Evolutionary conservation across 2,329 filamentous ascomycete genomes (phyloP), one percentile per base, ranked within the genome.

Genomic region (Apiospora sp.): DNA sequence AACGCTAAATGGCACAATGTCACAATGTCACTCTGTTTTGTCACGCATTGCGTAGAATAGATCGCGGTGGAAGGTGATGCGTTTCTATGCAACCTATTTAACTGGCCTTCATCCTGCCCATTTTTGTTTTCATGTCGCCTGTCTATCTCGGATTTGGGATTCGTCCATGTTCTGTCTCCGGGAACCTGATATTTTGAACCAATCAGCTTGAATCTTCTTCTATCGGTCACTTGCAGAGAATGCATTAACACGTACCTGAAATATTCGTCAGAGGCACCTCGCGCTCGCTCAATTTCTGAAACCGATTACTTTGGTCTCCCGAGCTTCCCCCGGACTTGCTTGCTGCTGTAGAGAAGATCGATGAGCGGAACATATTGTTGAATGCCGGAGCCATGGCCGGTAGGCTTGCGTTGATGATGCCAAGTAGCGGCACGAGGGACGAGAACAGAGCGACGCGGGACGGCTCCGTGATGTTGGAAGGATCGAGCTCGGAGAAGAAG

Each of bases 361-460:
- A 71, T 3, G 71, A 70, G 34, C 58, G 67, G 70, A 73, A 75
- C 19, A 76, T 72, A 22, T 70, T 74, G 70, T 71, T 71, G 48
- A 75, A 51, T 19, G 73, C 76, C 13, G 77, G 75, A 1, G 64
- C 73, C 8, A 75, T 67, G 37, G 76, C 69, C 4, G 76, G 77
- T 13, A 79, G 68, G 70, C 75, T 77, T 10, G 78, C 77, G 43
- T 76, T 77, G 41, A 77, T 69, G 51, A 79, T 77, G 27, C 78
- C 78, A 10, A 80, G 72, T 12, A 76, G 48, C 10, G 76, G 76
- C 6, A 77, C 74, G 8, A 78, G 37, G 6, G 73, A 68, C 16
- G 75, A 75, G 8, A 76, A 69, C 4, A 78, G 51, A 14, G 51
- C 72, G 14, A 74, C 61, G 22, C 37, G 41, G 68, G 73, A 71